Evolutionary conservation across 192 early-diverging fungal species (phyloP).

Genomic region (Coemansia sp.): DNA sequence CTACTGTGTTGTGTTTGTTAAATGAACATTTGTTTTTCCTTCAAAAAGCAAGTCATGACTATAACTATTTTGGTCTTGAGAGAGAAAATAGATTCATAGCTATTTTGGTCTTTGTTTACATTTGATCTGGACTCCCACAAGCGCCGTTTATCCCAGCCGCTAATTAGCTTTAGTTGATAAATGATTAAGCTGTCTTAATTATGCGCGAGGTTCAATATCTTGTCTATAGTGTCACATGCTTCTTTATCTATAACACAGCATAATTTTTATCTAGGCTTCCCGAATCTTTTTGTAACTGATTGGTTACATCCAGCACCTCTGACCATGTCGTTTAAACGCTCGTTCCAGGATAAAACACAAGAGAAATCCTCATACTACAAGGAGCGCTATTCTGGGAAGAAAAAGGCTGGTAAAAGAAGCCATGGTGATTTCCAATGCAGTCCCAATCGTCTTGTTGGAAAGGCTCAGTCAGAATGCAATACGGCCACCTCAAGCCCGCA

Average conservation of each 20-base stretch:
- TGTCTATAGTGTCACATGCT: not conserved
- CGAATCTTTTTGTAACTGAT: not conserved
- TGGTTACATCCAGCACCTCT: not conserved
- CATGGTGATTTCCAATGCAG: not conserved
- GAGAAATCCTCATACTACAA: conserved; percentile 27
- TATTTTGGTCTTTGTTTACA: too few relatives aligned
- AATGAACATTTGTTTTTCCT: too few relatives aligned
- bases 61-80: too few relatives aligned
- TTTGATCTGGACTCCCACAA: too few relatives aligned
- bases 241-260: not conserved
- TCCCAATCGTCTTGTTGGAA: not conserved
- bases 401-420: not conserved
- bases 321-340: not conserved
- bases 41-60: too few relatives aligned
- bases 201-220: not conserved
- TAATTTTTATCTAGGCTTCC: not conserved
- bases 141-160: too few relatives aligned
- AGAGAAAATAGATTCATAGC: too few relatives aligned
- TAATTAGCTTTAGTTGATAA: too few relatives aligned
- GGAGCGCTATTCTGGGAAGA: conserved; percentile 18
- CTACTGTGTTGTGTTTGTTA: too few relatives aligned
- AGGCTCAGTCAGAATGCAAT: not conserved
- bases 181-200: too few relatives aligned
- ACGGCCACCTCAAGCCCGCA: conserved; percentile 1
- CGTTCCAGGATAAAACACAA: not conserved